Evolutionary conservation across 2,329 filamentous ascomycete species (phyloP), one percentile per base, ranked within the genome.

Genomic region (Fusarium napiforme): DNA sequence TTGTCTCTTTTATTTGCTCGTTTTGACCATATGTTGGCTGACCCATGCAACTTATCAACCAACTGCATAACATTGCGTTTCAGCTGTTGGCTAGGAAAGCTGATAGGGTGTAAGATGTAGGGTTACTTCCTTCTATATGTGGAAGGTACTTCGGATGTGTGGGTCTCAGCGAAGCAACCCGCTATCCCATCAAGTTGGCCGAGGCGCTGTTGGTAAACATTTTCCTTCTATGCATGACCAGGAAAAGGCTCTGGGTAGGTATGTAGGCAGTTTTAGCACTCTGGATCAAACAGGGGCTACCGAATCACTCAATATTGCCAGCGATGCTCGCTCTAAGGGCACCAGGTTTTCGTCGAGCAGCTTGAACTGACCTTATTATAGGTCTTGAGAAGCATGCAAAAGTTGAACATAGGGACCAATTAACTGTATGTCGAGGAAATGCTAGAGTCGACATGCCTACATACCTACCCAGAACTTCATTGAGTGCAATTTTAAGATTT

Each of bases 41-140:
- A 49, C 23, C 60, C 34, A 36, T 66, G 58, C 19, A 56, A n/a
- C 7, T n/a, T 34, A 9, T 52, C 37, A 39, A 64, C 64, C 64
- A 67, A 64, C 60, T 55, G 60, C 64, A 64, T 67, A 59, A 40
- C 21, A 37, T 36, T n/a, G 16, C n/a, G 50, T 42, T 32, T 59
- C 34, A 55, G 37, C 23, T 40, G 23, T 14, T n/a, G 19, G 28
- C 26, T 40, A 30, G 47, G 21, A 15, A 30, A 16, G 23, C 11
- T 45, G n/a, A 15, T n/a, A 53, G 10, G n/a, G 12, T 19, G 5
- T 19, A 7, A 37, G 2, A 5, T 12, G 49, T 26, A n/a, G 60
- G 11, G 26, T 5, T 7, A 42, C n/a, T 58, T 34, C 55, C 18
- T 58, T 36, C 55, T 23, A 36, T 18, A 36, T 28, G 5, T n/a